Percentiles rank a stretch among this genome's conserved stretches.
These are phyloP conservation scores for Penicillium vulpinum DNA, from an alignment of 2,329 filamentous ascomycete genomes.

Conservation along the genomic window DNA sequence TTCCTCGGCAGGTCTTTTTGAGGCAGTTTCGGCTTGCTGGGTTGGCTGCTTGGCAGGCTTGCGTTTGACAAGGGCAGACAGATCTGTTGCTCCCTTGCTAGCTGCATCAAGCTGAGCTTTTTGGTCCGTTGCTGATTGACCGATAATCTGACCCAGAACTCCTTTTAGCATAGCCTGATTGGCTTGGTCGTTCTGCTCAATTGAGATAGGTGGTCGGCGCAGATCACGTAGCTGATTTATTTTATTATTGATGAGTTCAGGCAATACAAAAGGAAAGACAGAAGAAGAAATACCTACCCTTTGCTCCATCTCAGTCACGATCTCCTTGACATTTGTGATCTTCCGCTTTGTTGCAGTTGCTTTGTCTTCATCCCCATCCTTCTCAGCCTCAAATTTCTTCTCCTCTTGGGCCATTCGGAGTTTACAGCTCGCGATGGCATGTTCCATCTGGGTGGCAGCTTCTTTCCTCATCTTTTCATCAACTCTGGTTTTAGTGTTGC, in stretches of 20 bases:
- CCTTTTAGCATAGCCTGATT: slow-evolving; percentile 52
- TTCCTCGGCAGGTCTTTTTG: slow-evolving; percentile 34
- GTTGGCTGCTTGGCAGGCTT: slow-evolving; percentile 40
- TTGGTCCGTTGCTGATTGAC: slow-evolving; percentile 55
- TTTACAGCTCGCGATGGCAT: slow-evolving; percentile 60
- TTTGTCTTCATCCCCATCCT: slow-evolving; percentile 44
- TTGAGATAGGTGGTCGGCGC: slow-evolving; percentile 53
- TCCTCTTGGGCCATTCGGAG: slow-evolving; percentile 57
- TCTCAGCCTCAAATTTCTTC: slow-evolving; percentile 39
- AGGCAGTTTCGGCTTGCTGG: slow-evolving; percentile 11
- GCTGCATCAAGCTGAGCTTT: slow-evolving; percentile 56
- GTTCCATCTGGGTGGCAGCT: slow-evolving; percentile 60
- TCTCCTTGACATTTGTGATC: slow-evolving; percentile 61
- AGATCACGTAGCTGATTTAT: slow-evolving; percentile 56
- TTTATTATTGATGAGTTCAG: slow-evolving; percentile 15
- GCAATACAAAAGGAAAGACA: not conserved
- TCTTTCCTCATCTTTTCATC: slow-evolving; percentile 59
- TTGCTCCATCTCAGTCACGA: slow-evolving; percentile 62
- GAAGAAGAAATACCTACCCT: slow-evolving; percentile 43
- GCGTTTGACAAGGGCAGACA: slow-evolving; percentile 59
- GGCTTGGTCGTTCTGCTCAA: slow-evolving; percentile 40
- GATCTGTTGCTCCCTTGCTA: slow-evolving; percentile 58
- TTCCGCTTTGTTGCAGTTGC: slow-evolving; percentile 44
- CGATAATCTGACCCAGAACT: slow-evolving; percentile 59
- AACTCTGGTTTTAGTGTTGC: slow-evolving; percentile 40